Base-by-base conservation (phyloP, 2,329 filamentous ascomycete species). In the Trichoderma sp. region DNA sequence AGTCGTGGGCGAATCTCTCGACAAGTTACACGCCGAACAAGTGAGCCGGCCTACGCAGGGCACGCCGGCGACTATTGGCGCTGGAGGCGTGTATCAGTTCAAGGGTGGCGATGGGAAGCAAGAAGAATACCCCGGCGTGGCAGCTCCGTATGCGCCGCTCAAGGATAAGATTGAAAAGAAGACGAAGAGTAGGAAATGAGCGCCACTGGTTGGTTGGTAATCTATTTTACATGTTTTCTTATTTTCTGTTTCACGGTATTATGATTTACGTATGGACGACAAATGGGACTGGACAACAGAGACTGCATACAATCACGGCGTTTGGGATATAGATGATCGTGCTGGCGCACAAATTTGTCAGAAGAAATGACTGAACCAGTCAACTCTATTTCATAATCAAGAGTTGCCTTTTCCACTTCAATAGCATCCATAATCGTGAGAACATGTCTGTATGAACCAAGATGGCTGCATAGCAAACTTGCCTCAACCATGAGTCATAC, bases 21-120 rank as follows among this genome's bases (percentile, higher is more conserved):
- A 98, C 83, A 93, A 92, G 82, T 87, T 98, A 77, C 95, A 98
- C 82, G 89, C 91, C 68, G 94, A 97, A 81, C 95, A 98, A 84
- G 85, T 92, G 71, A 85, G 86, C 66, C 89, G 90, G 72, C 95
- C 95, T 1, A 85, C 84, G 9, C 87, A 88, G 56, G 91, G 91
- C 1, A 82, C 82, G 16, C 91, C 91, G 0, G 88, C 87, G 21
- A 80, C 80, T 7, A 78, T 86, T 29, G 83, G 82, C 6, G 74
- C 85, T 8, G 85, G 84, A 24, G 89, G 90, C 16, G 82, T 84
- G 24, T 91, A 88, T 78, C 86, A 89, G 76, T 88, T 91, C 79
- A 85, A 84, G 60, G 85, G 84, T 21, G 86, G 84, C 24, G 87
- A 84, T 53, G 83, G 85, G 9, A 85, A 82, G 76, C 86, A 87